phyloP scores from a whole-genome alignment of 768 basidiomycete species.

The Goffeauzyma gilvescens region DNA sequence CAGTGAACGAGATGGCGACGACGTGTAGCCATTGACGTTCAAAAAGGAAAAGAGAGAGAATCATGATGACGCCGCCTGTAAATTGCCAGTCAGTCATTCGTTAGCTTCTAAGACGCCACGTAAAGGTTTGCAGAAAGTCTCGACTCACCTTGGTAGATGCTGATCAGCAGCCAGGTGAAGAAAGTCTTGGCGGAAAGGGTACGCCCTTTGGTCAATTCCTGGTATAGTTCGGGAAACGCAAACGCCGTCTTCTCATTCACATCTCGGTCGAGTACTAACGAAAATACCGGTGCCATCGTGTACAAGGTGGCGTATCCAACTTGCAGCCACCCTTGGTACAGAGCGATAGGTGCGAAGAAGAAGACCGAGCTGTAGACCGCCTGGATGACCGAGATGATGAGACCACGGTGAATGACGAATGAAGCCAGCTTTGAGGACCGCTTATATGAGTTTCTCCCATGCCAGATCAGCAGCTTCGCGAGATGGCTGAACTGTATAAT shows the following conservation, averaged over 20 bases:
- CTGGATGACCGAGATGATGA: constrained; percentile 96
- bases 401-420: constrained; percentile 91
- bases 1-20: constrained; percentile 93
- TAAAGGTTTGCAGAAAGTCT: not conserved
- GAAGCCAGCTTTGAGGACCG: constrained; percentile 94
- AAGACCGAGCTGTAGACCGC: constrained; percentile 66
- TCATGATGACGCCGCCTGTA: constrained; percentile 90
- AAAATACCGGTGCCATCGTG: constrained; percentile 97
- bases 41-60: constrained; percentile 84
- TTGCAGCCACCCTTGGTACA: constrained; percentile 97
- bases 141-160: constrained; percentile 75
- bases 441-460: constrained; percentile 94
- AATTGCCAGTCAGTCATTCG: not conserved
- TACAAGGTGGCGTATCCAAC: constrained; percentile 90
- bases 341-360: constrained; percentile 55
- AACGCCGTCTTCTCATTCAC: constrained; percentile 88
- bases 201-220: constrained; percentile 92
- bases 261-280: constrained; percentile 83
- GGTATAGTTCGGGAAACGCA: constrained; percentile 91
- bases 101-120: constrained; percentile 5
- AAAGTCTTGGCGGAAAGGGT: constrained; percentile 93
- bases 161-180: constrained; percentile 94
- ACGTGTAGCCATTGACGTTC: constrained; percentile 96
- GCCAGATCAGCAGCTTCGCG: constrained; percentile 93
- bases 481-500: constrained; percentile 91